Evolutionary conservation across 805 yeast species (phyloP).

Genomic region (Nakazawaea ambrosiae): DNA sequence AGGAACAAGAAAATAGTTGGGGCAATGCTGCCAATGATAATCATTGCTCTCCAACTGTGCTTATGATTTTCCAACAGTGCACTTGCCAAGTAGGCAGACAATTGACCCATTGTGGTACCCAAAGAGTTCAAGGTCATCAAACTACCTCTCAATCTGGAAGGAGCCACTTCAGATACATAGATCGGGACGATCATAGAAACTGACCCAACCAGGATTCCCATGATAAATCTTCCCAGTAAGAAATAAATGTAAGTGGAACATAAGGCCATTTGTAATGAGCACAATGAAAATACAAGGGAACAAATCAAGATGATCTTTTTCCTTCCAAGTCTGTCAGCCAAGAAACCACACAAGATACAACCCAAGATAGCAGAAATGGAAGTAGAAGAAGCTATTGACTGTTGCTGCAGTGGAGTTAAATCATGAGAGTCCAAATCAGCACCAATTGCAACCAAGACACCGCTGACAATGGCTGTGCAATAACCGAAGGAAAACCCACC

Average conservation of each 20-base stretch:
- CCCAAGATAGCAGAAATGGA: slow-evolving; percentile 51
- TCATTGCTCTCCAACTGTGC: slow-evolving; percentile 32
- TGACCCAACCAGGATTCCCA: slow-evolving; percentile 70
- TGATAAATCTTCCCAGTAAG: slow-evolving; percentile 49
- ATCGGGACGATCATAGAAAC: slow-evolving; percentile 64
- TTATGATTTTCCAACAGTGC: slow-evolving; percentile 22
- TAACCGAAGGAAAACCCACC: slow-evolving; percentile 38
- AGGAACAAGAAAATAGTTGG: slow-evolving; percentile 30
- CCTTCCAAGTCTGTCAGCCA: slow-evolving; percentile 45
- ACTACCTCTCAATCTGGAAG: slow-evolving; percentile 31
- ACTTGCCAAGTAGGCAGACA: slow-evolving; percentile 34
- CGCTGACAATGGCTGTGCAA: slow-evolving; percentile 60
- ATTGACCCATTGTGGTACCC: slow-evolving; percentile 46
- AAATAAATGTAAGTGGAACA: slow-evolving; percentile 31
- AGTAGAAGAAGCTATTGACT: slow-evolving; percentile 34
- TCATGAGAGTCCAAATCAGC: slow-evolving; percentile 25
- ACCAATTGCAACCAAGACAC: slow-evolving; percentile 45
- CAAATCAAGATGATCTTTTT: slow-evolving; percentile 30
- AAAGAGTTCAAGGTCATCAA: slow-evolving; percentile 30
- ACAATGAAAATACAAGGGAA: slow-evolving; percentile 24
- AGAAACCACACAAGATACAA: slow-evolving; percentile 40
- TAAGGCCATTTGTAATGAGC: slow-evolving; percentile 35
- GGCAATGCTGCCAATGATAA: slow-evolving; percentile 32
- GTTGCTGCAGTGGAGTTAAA: slow-evolving; percentile 31
- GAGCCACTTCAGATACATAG: slow-evolving; percentile 46